These are phyloP conservation scores for Penicillium atrosanguineum DNA, from an alignment of 495 filamentous ascomycete species.

Conservation along the genomic window DNA sequence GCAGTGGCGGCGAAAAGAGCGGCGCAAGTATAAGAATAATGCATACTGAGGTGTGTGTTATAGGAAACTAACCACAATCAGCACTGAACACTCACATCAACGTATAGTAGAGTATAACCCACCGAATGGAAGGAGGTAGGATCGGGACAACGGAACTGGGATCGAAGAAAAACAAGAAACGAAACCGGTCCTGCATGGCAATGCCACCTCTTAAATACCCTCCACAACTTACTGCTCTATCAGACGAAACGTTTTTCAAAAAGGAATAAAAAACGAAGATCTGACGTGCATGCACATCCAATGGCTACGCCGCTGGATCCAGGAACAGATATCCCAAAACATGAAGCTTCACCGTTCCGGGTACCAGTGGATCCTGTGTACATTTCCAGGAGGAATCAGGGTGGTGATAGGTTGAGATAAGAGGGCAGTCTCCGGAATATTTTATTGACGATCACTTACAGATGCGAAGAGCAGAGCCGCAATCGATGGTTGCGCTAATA, in stretches of 20 bases:
- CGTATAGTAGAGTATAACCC: not conserved
- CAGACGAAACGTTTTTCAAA: not conserved
- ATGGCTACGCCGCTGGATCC: not conserved
- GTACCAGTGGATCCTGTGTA: not conserved
- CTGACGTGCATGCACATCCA: not conserved
- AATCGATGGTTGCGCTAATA: constrained; percentile 1
- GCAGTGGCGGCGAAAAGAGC: constrained; percentile 7
- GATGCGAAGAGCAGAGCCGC: not conserved
- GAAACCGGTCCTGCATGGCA: not conserved
- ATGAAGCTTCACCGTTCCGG: not conserved
- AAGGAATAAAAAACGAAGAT: not conserved
- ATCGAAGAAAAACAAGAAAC: not conserved
- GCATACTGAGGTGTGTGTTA: not conserved
- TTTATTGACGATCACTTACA: constrained; percentile 4
- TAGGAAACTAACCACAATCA: not conserved
- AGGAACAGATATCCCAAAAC: too few species aligned
- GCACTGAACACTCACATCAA: not conserved
- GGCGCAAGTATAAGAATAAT: constrained; percentile 3
- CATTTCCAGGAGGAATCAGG: not conserved
- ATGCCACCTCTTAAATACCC: not conserved
- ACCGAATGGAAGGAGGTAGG: not conserved
- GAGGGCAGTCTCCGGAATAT: not conserved
- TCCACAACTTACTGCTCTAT: not conserved
- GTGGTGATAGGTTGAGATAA: not conserved
- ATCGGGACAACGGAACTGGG: not conserved